These are phyloP conservation scores for Ogataea saltuana DNA, from an alignment of 805 yeast genomes.

Conservation along the genomic window DNA sequence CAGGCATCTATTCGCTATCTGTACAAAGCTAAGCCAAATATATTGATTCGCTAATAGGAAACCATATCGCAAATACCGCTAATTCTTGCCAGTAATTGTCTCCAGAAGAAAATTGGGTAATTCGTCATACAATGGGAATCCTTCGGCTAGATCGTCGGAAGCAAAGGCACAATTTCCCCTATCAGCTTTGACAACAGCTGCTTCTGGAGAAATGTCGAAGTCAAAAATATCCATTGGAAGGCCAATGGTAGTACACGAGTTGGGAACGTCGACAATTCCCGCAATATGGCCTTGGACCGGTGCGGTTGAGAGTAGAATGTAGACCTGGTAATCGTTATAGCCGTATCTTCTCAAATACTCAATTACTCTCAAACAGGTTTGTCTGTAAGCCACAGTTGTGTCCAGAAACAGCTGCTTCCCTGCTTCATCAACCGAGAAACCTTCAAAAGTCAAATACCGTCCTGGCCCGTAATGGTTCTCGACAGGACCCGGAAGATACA, in stretches of 20 bases:
- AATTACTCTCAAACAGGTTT: slow-evolving; percentile 49
- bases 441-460: slow-evolving; percentile 52
- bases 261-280: slow-evolving; percentile 53
- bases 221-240: slow-evolving; percentile 54
- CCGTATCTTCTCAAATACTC: slow-evolving; percentile 52
- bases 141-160: slow-evolving; percentile 20
- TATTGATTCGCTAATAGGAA: no score
- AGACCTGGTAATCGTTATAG: slow-evolving; percentile 52
- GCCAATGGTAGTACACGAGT: slow-evolving; percentile 52
- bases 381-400: slow-evolving; percentile 52
- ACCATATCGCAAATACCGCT: no score
- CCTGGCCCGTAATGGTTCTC: slow-evolving; percentile 50
- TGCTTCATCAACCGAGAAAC: slow-evolving; percentile 50
- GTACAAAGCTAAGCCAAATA: no score
- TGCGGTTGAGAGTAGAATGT: slow-evolving; percentile 45
- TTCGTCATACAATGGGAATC: slow-evolving; percentile 23
- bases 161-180: slow-evolving; percentile 44
- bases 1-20: no score
- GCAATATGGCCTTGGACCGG: slow-evolving; percentile 56
- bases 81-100: slow-evolving; percentile 17
- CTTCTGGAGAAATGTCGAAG: slow-evolving; percentile 47
- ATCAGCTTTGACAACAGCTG: slow-evolving; percentile 30
- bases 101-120: slow-evolving; percentile 23
- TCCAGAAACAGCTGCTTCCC: slow-evolving; percentile 48
- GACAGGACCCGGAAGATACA: slow-evolving; percentile 51